A percentile compares a stretch with the other conserved stretches of the same genome.
These are phyloP conservation scores for Chaetomiaceae sp. DNA, from an alignment of 2,329 filamentous ascomycete genomes.

Conservation along the genomic window DNA sequence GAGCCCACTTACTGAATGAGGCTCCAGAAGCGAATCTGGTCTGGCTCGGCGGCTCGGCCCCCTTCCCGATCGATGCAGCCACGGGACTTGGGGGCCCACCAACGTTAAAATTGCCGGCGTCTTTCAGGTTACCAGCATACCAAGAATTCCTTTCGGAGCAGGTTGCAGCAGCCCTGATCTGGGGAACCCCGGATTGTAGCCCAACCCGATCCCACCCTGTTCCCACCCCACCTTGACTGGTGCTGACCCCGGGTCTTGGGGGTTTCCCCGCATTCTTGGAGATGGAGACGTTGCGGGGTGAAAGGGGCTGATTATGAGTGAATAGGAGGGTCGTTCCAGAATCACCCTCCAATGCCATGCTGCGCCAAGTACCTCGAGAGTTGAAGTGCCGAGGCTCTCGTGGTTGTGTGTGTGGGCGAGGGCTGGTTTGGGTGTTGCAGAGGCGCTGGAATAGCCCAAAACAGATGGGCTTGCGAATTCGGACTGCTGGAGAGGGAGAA, in stretches of 20 bases:
- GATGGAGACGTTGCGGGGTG: neutral
- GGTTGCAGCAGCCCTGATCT: neutral
- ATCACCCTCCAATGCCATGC: neutral
- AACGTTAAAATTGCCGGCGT: neutral
- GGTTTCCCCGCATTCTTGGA: neutral
- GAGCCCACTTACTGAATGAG: constrained; percentile 4
- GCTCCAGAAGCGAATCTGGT: constrained; percentile 1
- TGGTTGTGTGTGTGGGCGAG: neutral
- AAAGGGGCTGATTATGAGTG: neutral
- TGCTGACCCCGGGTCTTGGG: neutral
- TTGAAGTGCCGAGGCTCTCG: neutral
- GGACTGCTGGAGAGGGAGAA: neutral
- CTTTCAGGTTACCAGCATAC: no score
- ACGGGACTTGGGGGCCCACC: neutral
- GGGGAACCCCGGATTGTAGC: neutral
- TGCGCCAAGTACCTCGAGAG: neutral
- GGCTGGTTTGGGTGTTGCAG: neutral
- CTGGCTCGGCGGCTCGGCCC: constrained; percentile 1
- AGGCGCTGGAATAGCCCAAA: neutral
- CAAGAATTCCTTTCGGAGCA: neutral
- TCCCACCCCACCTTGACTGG: neutral
- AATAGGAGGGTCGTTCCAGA: neutral
- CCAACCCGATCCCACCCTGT: neutral
- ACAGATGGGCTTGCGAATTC: neutral
- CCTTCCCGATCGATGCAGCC: neutral